Percentiles rank a stretch among this genome's conserved stretches.
phyloP scores from a whole-genome alignment of 495 filamentous ascomycete genomes.

The Hypoxylon fuscum region DNA sequence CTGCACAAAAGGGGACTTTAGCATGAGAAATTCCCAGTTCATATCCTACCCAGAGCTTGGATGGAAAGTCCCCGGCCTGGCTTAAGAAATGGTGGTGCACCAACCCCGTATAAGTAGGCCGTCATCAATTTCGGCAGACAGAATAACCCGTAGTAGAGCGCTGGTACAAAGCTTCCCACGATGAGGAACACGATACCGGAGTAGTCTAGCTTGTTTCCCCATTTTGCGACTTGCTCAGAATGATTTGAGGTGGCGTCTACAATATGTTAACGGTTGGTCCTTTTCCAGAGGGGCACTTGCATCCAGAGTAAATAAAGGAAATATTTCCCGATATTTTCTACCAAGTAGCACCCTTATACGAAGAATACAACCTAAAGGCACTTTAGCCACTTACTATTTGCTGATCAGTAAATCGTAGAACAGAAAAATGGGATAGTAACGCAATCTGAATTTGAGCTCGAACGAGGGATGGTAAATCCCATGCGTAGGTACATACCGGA shows the following conservation, averaged over 20 bases:
- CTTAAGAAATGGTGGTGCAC: constrained; percentile 24
- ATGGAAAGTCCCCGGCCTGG: neutral
- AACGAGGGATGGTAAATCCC: neutral
- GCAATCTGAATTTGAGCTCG: neutral
- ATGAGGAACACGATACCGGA: constrained; percentile 90
- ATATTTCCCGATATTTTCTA: no score
- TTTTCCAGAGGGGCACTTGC: neutral
- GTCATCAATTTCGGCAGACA: constrained; percentile 68
- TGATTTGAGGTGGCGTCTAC: constrained; percentile 55
- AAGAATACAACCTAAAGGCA: neutral
- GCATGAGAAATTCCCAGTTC: neutral
- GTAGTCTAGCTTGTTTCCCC: constrained; percentile 78
- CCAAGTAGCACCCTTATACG: neutral
- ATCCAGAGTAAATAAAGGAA: no score
- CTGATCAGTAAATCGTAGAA: constrained; percentile 17
- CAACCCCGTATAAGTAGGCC: constrained; percentile 78
- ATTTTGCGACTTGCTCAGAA: constrained; percentile 50
- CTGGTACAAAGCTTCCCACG: constrained; percentile 85
- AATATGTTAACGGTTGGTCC: constrained; percentile 19
- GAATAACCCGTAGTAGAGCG: constrained; percentile 87
- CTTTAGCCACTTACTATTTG: constrained; percentile 21
- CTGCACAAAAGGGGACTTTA: constrained; percentile 48
- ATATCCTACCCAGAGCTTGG: neutral
- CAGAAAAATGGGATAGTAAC: neutral
- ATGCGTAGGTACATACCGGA: constrained; percentile 44